Percentiles rank a stretch among this genome's conserved stretches.
Evolutionary conservation across 768 basidiomycete genomes (phyloP).

Genomic region (Saitozyma podzolica): DNA sequence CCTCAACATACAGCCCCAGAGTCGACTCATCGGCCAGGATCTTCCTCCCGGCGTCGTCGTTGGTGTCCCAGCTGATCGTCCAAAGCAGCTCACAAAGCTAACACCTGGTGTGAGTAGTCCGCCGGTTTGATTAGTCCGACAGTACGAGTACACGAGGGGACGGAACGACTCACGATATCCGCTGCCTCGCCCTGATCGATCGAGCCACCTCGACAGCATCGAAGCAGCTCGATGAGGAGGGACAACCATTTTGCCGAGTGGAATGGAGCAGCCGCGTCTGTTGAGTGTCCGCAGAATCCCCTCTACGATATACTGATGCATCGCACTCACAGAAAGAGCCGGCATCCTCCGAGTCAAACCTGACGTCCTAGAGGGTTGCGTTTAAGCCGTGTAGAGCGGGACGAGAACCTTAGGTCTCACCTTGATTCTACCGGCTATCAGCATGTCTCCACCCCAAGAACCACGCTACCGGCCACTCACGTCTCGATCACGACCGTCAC

Average conservation of each 20-base stretch:
- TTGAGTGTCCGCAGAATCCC: not conserved
- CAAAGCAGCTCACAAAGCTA: conserved; percentile 4
- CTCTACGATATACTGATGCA: not conserved
- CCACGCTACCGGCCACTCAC: too few relatives aligned
- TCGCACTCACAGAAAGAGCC: not conserved
- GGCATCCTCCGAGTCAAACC: not conserved
- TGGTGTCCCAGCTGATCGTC: not conserved
- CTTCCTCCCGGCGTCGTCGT: not conserved
- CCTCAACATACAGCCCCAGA: not conserved
- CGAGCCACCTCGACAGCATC: not conserved
- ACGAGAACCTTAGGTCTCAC: not conserved
- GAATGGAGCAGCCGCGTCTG: conserved; percentile 1
- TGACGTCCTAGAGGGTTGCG: not conserved
- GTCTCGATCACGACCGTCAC: too few relatives aligned
- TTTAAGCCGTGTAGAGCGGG: too few relatives aligned
- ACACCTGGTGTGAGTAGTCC: not conserved
- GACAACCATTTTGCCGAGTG: conserved; percentile 11
- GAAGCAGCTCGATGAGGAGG: conserved; percentile 4
- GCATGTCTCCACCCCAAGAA: too few relatives aligned
- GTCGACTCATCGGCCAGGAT: not conserved
- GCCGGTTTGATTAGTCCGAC: not conserved
- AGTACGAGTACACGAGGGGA: conserved; percentile 1
- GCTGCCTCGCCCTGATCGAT: conserved; percentile 1
- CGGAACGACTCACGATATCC: conserved; percentile 5
- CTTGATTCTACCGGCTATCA: conserved; percentile 3